Evolutionary conservation across 2,329 filamentous ascomycete species (phyloP), one percentile per base, ranked within the genome.

Genomic region (Dendrostoma leiphaemia): DNA sequence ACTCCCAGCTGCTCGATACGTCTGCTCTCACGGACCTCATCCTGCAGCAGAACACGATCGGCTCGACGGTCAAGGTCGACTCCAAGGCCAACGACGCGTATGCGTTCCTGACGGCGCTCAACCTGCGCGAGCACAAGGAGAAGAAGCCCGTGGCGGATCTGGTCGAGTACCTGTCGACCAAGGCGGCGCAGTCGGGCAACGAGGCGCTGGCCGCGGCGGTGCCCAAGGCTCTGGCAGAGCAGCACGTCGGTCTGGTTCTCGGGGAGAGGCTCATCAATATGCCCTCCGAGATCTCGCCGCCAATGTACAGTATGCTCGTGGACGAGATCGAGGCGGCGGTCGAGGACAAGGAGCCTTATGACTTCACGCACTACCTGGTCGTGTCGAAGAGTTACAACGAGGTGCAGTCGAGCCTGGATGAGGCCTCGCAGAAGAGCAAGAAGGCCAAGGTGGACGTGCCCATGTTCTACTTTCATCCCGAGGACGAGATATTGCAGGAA

Each of bases 21-120:
- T 96, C 91, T 6, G 88, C 83, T 6, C 81, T 99, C 47, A 81
- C 91, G 31, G 91, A 97, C 69, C 74, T 97, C 59, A 89, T 99
- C 64, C 77, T 97, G 50, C 86, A 88, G 45, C 93, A 99, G 71
- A 86, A 90, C 9, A 84, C 89, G 19, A 85, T 99, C 43, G 94
- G 94, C 51, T 96, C 91, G 10, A 97, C 93, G 0, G 91, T 97
- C 62, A 99, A 99, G 74, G 90, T 94, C n/a, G 93, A 97, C 63
- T 91, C 92, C 64, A 91, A 94, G 67, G 91, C 92, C 65, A 90
- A 85, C 43, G 94, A 97, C 67, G 88, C 94, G 2, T 97, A 94
- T 71, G 92, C 93, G 10, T 90, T 99, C 71, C 77, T 97, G 59
- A 96, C 92, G 0, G 88, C 91, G 7, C 74, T 99, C 56, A 97